A percentile compares a stretch with the other conserved stretches of the same genome.
phyloP scores from a whole-genome alignment of 2,329 filamentous ascomycete genomes.

The Lasiodiplodia theobromae region DNA sequence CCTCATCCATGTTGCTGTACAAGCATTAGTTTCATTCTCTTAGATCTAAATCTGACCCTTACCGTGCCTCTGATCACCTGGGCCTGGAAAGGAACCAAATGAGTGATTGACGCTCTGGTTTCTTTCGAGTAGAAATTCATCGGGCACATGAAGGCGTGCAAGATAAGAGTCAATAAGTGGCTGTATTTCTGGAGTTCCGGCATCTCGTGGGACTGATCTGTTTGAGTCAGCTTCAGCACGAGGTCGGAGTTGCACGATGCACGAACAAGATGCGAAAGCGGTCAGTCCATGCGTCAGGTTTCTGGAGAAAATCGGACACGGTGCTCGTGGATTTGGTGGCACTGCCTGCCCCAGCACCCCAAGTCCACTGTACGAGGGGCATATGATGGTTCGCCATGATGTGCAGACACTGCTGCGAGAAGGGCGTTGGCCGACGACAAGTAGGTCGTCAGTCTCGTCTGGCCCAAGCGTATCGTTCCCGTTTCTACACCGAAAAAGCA shows the following conservation, averaged over 20 bases:
- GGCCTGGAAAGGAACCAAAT: background rate
- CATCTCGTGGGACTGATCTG: background rate
- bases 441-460: too few relatives aligned
- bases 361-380: background rate
- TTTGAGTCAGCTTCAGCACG: background rate
- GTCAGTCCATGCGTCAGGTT: background rate
- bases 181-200: background rate
- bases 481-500: background rate
- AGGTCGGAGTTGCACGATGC: background rate
- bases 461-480: background rate
- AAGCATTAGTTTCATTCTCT: too few relatives aligned
- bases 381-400: background rate
- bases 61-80: background rate
- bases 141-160: background rate
- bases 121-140: slow-evolving; percentile 4
- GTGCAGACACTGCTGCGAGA: background rate
- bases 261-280: slow-evolving; percentile 8
- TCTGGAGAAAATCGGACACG: background rate
- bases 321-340: background rate
- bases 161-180: background rate
- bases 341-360: background rate
- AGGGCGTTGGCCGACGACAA: too few relatives aligned
- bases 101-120: background rate
- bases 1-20: slow-evolving; percentile 1
- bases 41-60: background rate